Percentiles rank a stretch among this genome's conserved stretches.
Conservation (phyloP, 177 flowering plant genomes). For the Telopea speciosissima region DNA sequence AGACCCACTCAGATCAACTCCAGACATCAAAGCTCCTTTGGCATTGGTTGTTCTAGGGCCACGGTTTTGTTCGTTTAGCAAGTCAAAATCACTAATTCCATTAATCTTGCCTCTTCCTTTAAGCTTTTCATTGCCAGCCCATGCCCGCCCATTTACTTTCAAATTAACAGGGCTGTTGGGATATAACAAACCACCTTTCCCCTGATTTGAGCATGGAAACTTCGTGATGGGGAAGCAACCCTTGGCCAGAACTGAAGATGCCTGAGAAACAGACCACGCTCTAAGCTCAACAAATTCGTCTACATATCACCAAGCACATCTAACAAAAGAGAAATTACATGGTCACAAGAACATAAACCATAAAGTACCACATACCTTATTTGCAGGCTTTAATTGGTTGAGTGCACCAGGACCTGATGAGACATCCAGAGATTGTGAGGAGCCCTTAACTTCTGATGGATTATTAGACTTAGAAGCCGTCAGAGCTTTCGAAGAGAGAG, state of each 20-base stretch:
- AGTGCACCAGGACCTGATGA: conserved; percentile 21
- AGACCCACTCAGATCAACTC: conserved; percentile 20
- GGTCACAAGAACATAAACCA: neutral
- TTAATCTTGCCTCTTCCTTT: conserved; percentile 32
- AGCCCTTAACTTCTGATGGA: conserved; percentile 19
- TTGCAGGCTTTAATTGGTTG: conserved; percentile 29
- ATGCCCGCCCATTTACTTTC: conserved; percentile 28
- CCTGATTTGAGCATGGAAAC: conserved; percentile 22
- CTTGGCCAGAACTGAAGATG: conserved; percentile 28
- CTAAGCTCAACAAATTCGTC: conserved; percentile 18
- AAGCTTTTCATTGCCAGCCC: conserved; percentile 35
- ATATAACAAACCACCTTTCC: conserved; percentile 33
- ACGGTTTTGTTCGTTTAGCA: conserved; percentile 42
- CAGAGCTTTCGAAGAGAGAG: conserved; percentile 20
- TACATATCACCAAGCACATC: conserved; percentile 10
- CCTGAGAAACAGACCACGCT: conserved; percentile 24
- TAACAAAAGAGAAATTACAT: neutral
- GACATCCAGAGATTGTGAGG: conserved; percentile 21
- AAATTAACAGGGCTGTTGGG: conserved; percentile 25
- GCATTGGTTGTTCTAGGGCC: conserved; percentile 34
- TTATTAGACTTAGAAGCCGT: conserved; percentile 19
- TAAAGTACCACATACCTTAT: conserved; percentile 28
- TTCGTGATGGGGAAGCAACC: conserved; percentile 27
- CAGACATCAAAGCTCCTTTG: conserved; percentile 19
- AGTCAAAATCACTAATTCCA: conserved; percentile 26